phyloP scores from a whole-genome alignment of 345 rosid genomes.

The Rhodamnia rubescens region DNA sequence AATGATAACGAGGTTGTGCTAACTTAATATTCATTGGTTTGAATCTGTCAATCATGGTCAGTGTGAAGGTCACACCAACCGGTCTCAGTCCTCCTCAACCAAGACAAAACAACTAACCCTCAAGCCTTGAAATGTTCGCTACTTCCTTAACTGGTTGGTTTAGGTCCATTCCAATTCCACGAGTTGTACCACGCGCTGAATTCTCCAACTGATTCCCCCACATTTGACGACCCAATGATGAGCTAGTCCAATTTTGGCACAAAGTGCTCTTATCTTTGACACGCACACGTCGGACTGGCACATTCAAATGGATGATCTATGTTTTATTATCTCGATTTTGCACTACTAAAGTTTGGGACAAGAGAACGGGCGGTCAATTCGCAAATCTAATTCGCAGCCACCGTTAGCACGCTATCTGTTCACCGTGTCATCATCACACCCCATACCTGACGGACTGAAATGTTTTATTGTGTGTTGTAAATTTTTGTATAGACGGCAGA shows the following conservation, averaged over 20 bases:
- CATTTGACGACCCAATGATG: not conserved
- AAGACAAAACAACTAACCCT: not conserved
- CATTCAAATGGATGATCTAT: not conserved
- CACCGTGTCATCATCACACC: too few species aligned
- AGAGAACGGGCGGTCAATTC: too few species aligned
- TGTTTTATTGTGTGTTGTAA: too few species aligned
- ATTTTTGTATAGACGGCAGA: too few species aligned
- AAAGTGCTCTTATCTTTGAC: not conserved
- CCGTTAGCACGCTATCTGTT: too few species aligned
- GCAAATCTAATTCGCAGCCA: too few species aligned
- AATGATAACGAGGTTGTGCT: not conserved
- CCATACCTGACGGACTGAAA: too few species aligned
- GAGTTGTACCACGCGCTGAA: not conserved
- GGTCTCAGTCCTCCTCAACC: not conserved
- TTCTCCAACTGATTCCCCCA: not conserved
- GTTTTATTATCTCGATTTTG: too few species aligned
- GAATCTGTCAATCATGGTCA: not conserved
- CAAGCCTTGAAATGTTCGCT: not conserved
- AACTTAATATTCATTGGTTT: not conserved
- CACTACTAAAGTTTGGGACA: too few species aligned
- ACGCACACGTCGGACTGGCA: not conserved
- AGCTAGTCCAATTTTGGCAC: not conserved
- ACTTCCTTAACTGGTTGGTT: not conserved
- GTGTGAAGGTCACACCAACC: not conserved
- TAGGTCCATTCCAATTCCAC: not conserved